These are phyloP conservation scores for Fusarium setosum DNA, from an alignment of 2,329 filamentous ascomycete genomes.

Conservation along the genomic window DNA sequence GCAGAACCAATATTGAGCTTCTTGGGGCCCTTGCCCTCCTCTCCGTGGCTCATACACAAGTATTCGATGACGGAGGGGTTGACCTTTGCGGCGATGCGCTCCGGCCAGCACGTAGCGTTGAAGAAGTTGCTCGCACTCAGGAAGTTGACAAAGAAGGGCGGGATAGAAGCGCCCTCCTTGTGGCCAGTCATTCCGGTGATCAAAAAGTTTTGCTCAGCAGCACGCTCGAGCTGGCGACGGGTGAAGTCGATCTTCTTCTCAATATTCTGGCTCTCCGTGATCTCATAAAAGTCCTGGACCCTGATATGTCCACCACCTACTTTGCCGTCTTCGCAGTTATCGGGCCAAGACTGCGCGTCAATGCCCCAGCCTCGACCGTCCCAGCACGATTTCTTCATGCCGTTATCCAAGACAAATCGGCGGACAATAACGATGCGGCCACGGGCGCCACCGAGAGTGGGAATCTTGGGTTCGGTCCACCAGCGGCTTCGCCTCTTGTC, in stretches of 20 bases:
- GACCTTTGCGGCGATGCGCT: conserved; percentile 86
- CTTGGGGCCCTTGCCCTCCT: conserved; percentile 60
- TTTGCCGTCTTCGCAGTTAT: conserved; percentile 84
- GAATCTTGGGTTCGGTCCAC: conserved; percentile 83
- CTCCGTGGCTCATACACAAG: conserved; percentile 68
- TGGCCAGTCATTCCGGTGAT: conserved; percentile 52
- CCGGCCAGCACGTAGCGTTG: conserved; percentile 91
- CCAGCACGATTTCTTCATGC: conserved; percentile 60
- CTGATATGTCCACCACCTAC: conserved; percentile 79
- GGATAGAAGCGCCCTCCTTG: conserved; percentile 45
- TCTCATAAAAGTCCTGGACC: conserved; percentile 95
- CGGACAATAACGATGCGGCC: conserved; percentile 88
- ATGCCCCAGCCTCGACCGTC: conserved; percentile 66
- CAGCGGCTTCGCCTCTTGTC: conserved; percentile 68
- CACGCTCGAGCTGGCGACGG: conserved; percentile 80
- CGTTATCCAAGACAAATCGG: conserved; percentile 76
- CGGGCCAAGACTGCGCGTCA: conserved; percentile 78
- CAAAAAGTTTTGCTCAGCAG: conserved; percentile 64
- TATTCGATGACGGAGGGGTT: conserved; percentile 81
- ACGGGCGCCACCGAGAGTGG: conserved; percentile 80
- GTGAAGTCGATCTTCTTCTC: conserved; percentile 82
- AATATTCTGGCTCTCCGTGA: conserved; percentile 80
- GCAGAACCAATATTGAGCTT: conserved; percentile 73
- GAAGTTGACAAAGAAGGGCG: conserved; percentile 90
- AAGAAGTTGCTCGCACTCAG: conserved; percentile 94